Percentiles rank a stretch among this genome's conserved stretches.
phyloP scores from a whole-genome alignment of 1,284 basidiomycete species.

The Flammula alnicola region DNA sequence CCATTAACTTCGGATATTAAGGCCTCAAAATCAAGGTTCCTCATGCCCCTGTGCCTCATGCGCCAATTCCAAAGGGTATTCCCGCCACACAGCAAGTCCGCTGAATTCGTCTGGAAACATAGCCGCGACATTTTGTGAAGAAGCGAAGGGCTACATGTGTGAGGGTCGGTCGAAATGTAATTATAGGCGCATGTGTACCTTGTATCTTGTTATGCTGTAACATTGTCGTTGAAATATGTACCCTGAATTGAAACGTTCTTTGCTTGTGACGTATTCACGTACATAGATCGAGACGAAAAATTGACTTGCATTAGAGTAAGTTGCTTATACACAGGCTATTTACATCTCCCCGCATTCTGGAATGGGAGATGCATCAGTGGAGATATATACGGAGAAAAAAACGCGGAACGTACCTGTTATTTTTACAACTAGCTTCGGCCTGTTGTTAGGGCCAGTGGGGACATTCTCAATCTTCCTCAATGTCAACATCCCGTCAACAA shows the following conservation, averaged over 20 bases:
- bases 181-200: neutral
- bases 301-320: neutral
- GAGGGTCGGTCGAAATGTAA: neutral
- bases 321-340: constrained; percentile 11
- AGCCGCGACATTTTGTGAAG: no score
- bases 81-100: constrained; percentile 55
- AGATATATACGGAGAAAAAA: neutral
- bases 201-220: constrained; percentile 8
- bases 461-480: constrained; percentile 95
- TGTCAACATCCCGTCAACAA: constrained; percentile 88
- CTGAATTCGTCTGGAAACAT: constrained; percentile 24
- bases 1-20: constrained; percentile 25
- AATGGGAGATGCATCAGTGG: neutral
- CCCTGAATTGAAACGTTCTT: constrained; percentile 1
- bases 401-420: constrained; percentile 67
- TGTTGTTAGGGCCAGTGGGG: constrained; percentile 85
- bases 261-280: no score
- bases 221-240: constrained; percentile 11
- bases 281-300: no score
- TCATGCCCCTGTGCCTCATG: constrained; percentile 73
- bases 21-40: constrained; percentile 65
- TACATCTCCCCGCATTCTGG: constrained; percentile 66
- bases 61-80: constrained; percentile 60
- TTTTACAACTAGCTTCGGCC: constrained; percentile 85
- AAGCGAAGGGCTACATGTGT: neutral